A percentile compares a stretch with the other conserved stretches of the same genome.
These are phyloP conservation scores for Lecanoromycetidae sp. DNA, from an alignment of 2,329 filamentous ascomycete species.

Conservation along the genomic window DNA sequence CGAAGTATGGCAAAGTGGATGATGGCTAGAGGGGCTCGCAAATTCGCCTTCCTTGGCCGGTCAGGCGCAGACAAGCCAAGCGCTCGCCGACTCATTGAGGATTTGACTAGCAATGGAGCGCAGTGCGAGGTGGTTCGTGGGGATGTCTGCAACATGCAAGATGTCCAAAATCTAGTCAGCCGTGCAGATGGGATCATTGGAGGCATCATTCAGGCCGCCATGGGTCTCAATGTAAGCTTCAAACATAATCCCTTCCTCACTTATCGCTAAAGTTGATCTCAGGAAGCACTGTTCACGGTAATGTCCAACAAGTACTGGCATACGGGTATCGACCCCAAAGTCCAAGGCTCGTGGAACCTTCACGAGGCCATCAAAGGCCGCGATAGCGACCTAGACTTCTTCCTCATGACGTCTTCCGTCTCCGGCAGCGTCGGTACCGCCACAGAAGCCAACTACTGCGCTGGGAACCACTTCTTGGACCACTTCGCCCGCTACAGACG, in stretches of 20 bases:
- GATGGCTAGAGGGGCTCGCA: constrained; percentile 19
- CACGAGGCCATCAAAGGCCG: constrained; percentile 11
- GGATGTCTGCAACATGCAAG: constrained; percentile 9
- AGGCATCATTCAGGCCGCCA: constrained; percentile 20
- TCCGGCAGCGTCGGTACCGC: constrained; percentile 20
- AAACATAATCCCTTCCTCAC: constrained; percentile 1
- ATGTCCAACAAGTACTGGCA: constrained; percentile 9
- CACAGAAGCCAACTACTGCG: constrained; percentile 21
- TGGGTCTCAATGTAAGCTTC: constrained; percentile 21
- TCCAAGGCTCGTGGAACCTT: constrained; percentile 24
- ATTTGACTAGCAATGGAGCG: constrained; percentile 6
- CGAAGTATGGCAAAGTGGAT: constrained; percentile 20
- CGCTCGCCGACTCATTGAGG: constrained; percentile 6
- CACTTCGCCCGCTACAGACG: constrained; percentile 15
- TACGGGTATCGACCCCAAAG: constrained; percentile 20
- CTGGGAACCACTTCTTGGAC: constrained; percentile 21
- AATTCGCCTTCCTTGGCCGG: constrained; percentile 20
- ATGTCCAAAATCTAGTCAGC: constrained; percentile 10
- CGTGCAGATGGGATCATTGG: too few relatives aligned
- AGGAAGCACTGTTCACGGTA: not conserved
- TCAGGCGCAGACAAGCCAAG: constrained; percentile 7
- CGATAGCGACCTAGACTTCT: constrained; percentile 17
- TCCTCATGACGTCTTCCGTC: constrained; percentile 21
- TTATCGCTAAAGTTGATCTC: constrained; percentile 12
- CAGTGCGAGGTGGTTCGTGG: not conserved